Conservation (phyloP, 805 yeast genomes). For the Komagataella phaffii region DNA sequence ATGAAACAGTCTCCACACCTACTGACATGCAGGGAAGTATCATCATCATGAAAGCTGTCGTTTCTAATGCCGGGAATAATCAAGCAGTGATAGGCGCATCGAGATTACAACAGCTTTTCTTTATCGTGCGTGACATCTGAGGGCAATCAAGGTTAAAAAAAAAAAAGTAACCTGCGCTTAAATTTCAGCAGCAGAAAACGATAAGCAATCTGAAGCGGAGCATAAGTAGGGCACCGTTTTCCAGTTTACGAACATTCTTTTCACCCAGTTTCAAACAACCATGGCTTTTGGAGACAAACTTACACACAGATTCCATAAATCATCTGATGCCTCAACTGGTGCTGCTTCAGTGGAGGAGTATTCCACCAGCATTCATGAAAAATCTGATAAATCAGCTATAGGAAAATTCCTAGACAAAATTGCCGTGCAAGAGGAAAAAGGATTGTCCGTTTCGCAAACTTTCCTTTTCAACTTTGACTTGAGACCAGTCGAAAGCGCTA, state of each 20-base stretch:
- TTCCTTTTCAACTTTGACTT: constrained; percentile 66
- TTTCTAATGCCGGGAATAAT: neutral
- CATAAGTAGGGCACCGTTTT: neutral
- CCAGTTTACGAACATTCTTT: neutral
- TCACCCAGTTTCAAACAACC: neutral
- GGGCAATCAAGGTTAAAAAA: neutral
- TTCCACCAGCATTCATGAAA: neutral
- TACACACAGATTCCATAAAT: neutral
- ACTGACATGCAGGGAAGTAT: neutral
- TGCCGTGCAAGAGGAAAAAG: constrained; percentile 4
- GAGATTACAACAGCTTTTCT: neutral
- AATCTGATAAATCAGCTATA: neutral
- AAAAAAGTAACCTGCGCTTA: neutral
- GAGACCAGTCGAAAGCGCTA: constrained; percentile 59
- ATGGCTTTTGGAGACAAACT: neutral
- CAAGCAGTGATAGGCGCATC: neutral
- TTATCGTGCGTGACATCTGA: neutral
- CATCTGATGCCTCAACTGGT: neutral
- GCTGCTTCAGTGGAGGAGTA: neutral
- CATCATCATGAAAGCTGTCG: neutral
- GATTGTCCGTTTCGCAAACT: constrained; percentile 39
- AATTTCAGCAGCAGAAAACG: neutral
- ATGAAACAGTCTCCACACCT: neutral
- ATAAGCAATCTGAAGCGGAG: neutral
- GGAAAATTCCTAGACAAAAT: neutral